Percentiles rank a stretch among this genome's conserved stretches.
phyloP scores from a whole-genome alignment of 2,329 filamentous ascomycete species.

The Coniochaeta prunicola region DNA sequence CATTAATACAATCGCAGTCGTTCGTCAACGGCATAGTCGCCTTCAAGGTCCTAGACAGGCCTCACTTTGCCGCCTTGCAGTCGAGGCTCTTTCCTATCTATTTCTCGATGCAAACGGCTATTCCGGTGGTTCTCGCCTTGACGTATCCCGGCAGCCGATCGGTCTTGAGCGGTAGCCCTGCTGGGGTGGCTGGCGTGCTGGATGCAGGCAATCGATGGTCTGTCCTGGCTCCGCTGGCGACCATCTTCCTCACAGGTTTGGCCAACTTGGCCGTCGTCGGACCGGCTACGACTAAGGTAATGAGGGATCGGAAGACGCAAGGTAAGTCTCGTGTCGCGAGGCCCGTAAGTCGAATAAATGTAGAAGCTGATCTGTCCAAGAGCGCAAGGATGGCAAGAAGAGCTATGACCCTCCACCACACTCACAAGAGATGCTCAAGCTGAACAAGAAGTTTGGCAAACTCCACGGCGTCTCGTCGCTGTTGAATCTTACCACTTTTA shows the following conservation, averaged over 20 bases:
- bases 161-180: slow-evolving; percentile 24
- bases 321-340: slow-evolving; percentile 39
- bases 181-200: slow-evolving; percentile 48
- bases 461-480: slow-evolving; percentile 78
- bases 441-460: slow-evolving; percentile 73
- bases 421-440: slow-evolving; percentile 71
- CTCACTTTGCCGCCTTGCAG: slow-evolving; percentile 77
- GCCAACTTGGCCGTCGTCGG: slow-evolving; percentile 66
- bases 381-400: slow-evolving; percentile 83
- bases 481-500: slow-evolving; percentile 65
- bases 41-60: slow-evolving; percentile 68
- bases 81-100: slow-evolving; percentile 79
- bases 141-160: slow-evolving; percentile 65
- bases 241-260: slow-evolving; percentile 63
- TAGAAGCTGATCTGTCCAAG: slow-evolving; percentile 31
- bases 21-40: slow-evolving; percentile 70
- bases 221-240: slow-evolving; percentile 61
- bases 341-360: neutral
- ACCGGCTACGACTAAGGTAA: slow-evolving; percentile 67
- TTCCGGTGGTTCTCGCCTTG: slow-evolving; percentile 66
- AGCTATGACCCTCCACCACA: slow-evolving; percentile 73
- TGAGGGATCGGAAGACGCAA: slow-evolving; percentile 71
- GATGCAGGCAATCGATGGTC: slow-evolving; percentile 53
- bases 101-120: slow-evolving; percentile 73
- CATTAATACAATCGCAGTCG: slow-evolving; percentile 38